These are phyloP conservation scores for Panellus pusillus DNA, from an alignment of 768 basidiomycete genomes.

Conservation along the genomic window DNA sequence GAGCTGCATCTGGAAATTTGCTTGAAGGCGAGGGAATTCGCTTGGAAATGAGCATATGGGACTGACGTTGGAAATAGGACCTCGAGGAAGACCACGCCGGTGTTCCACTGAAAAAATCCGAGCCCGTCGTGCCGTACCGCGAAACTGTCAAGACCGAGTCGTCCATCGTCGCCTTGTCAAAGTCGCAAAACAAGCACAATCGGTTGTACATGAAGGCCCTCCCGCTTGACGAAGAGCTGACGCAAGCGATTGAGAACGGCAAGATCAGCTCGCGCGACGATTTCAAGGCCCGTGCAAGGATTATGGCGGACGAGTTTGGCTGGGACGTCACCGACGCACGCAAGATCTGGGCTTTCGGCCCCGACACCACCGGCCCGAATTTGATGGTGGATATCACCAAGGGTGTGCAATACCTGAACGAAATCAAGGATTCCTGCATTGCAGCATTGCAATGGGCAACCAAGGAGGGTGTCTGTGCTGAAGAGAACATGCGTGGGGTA, in stretches of 20 bases:
- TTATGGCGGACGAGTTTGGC: conserved; percentile 92
- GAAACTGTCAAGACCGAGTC: conserved; percentile 98
- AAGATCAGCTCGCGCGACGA: conserved; percentile 90
- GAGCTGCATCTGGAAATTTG: conserved; percentile 99
- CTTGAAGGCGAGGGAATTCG: conserved; percentile 68
- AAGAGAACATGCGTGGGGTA: conserved; percentile 99
- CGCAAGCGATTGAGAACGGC: conserved; percentile 88
- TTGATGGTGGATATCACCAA: conserved; percentile 97
- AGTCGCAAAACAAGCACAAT: conserved; percentile 99
- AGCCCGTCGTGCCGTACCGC: conserved; percentile 96
- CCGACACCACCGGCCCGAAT: conserved; percentile 96
- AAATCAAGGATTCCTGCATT: conserved; percentile 99
- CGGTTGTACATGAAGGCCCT: conserved; percentile 92
- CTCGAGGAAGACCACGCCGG: conserved; percentile 99
- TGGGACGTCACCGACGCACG: conserved; percentile 99
- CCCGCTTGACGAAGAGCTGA: conserved; percentile 93
- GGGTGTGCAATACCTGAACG: conserved; percentile 98
- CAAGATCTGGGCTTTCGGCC: conserved; percentile 99
- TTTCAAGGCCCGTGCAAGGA: conserved; percentile 93
- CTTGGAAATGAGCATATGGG: not conserved
- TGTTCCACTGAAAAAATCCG: conserved; percentile 97
- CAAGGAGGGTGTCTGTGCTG: conserved; percentile 94
- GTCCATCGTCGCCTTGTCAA: conserved; percentile 92
- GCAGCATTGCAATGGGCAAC: conserved; percentile 99
- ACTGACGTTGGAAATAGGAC: conserved; percentile 54